A percentile compares a stretch with the other conserved stretches of the same genome.
Conservation (phyloP, 2,329 filamentous ascomycete genomes). For the Hypoxylon sp. region DNA sequence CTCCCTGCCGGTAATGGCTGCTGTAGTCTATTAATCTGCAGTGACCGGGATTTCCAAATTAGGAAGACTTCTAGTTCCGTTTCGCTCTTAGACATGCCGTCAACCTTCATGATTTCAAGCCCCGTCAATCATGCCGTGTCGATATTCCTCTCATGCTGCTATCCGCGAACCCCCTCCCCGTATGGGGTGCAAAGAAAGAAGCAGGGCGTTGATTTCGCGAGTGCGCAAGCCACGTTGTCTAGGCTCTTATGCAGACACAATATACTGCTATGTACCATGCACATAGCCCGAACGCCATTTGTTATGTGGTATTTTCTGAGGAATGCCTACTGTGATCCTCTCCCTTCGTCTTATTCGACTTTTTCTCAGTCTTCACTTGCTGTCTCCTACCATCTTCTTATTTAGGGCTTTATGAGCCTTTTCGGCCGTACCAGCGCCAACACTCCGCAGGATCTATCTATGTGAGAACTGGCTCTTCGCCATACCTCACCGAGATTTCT, state of each 20-base stretch:
- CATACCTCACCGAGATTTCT: slow-evolving; percentile 36
- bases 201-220: slow-evolving; percentile 1
- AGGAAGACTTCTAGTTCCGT: slow-evolving; percentile 12
- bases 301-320: slow-evolving; percentile 9
- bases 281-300: slow-evolving; percentile 15
- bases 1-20: slow-evolving; percentile 15
- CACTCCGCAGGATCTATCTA: slow-evolving; percentile 1
- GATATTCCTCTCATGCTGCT: slow-evolving; percentile 39
- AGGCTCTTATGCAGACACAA: slow-evolving; percentile 3
- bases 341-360: slow-evolving; percentile 8
- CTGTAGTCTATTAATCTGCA: slow-evolving; percentile 16
- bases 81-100: slow-evolving; percentile 19
- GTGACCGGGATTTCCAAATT: slow-evolving; percentile 20
- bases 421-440: slow-evolving; percentile 15
- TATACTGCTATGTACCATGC: slow-evolving; percentile 16
- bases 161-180: slow-evolving; percentile 27
- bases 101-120: slow-evolving; percentile 18
- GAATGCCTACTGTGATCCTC: slow-evolving; percentile 16
- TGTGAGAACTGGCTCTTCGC: slow-evolving; percentile 8
- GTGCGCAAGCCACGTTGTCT: slow-evolving; percentile 5
- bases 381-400: slow-evolving; percentile 5
- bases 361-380: background rate
- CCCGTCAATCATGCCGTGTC: slow-evolving; percentile 25
- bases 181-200: slow-evolving; percentile 20
- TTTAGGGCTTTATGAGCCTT: slow-evolving; percentile 6